Conservation (phyloP, 192 early-diverging fungal genomes). For the Blastocladiella britannica region DNA sequence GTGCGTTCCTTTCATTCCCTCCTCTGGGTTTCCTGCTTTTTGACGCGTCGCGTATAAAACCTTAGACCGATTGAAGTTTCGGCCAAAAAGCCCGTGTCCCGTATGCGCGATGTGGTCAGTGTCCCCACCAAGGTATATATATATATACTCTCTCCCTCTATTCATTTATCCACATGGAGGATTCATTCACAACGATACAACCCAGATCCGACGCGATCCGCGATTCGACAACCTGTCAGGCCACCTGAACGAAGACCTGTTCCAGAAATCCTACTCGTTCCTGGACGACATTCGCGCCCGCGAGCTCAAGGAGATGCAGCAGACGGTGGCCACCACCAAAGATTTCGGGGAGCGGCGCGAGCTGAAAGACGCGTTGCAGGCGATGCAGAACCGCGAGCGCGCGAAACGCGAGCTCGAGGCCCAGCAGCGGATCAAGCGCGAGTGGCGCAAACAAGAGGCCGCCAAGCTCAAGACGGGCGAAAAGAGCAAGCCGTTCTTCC, state of each 20-base stretch:
- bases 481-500: conserved; percentile 66
- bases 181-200: background rate
- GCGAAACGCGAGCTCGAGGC: conserved; percentile 24
- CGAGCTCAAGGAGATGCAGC: conserved; percentile 49
- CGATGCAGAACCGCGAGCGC: conserved; percentile 29
- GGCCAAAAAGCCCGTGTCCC: conserved; percentile 50
- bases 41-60: no score
- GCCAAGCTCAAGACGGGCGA: conserved; percentile 72
- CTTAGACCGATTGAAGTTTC: conserved; percentile 52
- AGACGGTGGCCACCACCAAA: conserved; percentile 41
- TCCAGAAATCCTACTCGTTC: conserved; percentile 79
- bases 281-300: conserved; percentile 51
- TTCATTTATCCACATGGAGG: background rate
- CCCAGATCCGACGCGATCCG: conserved; percentile 67
- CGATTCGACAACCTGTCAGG: conserved; percentile 80
- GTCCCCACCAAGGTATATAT: conserved; percentile 18
- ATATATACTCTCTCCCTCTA: background rate
- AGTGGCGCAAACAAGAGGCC: conserved; percentile 59
- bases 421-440: conserved; percentile 40
- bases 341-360: conserved; percentile 33
- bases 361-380: conserved; percentile 34
- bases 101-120: conserved; percentile 49
- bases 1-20: no score
- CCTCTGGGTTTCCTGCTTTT: no score
- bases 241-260: conserved; percentile 75